A percentile compares a stretch with the other conserved stretches of the same genome.
Evolutionary conservation across 345 rosid species (phyloP).

Genomic region (Carallia pectinifolia): DNA sequence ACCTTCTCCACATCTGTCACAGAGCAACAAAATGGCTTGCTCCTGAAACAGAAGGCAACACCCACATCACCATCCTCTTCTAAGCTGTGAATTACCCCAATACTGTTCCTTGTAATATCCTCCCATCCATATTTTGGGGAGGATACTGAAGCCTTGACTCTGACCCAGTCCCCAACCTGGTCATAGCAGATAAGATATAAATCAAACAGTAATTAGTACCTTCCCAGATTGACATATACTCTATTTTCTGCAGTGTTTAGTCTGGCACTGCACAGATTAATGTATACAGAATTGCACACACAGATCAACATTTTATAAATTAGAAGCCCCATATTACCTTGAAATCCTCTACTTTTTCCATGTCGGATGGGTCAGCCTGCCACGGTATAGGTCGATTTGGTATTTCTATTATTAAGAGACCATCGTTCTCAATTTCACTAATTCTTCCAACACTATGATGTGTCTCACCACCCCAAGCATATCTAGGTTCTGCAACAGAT

Average conservation of each 20-base stretch:
- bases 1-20: conserved; percentile 93
- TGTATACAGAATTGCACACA: neutral
- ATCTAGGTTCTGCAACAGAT: conserved; percentile 97
- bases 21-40: conserved; percentile 88
- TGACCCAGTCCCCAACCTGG: conserved; percentile 98
- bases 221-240: neutral
- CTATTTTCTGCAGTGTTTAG: no score
- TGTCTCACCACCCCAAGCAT: conserved; percentile 99
- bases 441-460: conserved; percentile 97
- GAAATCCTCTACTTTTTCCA: conserved; percentile 96
- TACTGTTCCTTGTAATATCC: conserved; percentile 72
- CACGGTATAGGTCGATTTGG: conserved; percentile 86
- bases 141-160: conserved; percentile 88
- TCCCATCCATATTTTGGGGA: conserved; percentile 98
- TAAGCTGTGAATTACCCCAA: conserved; percentile 88
- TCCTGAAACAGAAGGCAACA: conserved; percentile 87
- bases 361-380: conserved; percentile 99
- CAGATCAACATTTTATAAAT: neutral
- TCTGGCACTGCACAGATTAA: neutral
- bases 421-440: conserved; percentile 91
- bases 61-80: conserved; percentile 97
- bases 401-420: conserved; percentile 88
- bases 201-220: neutral
- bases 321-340: conserved; percentile 47
- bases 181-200: conserved; percentile 16